Percentiles rank a stretch among this genome's conserved stretches.
Conservation (phyloP, 148 eudicot species). For the Rhododendron griersonianum region DNA sequence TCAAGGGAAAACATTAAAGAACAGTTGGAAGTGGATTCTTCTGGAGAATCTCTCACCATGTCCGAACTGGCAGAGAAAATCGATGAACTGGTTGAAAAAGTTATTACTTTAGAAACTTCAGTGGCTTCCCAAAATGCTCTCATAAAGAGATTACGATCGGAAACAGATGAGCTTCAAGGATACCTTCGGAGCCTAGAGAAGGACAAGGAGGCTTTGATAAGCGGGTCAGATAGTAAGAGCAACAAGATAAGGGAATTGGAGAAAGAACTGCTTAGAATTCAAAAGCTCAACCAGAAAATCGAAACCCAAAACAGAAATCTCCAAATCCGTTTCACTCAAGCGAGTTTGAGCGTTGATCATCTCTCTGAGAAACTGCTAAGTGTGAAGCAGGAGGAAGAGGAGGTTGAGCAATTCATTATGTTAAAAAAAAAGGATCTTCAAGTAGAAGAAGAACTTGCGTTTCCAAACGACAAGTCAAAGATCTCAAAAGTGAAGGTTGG, state of each 20-base stretch:
- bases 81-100: slow-evolving; percentile 62
- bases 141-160: slow-evolving; percentile 48
- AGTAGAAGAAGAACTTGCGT: neutral
- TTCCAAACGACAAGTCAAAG: neutral
- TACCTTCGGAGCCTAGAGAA: slow-evolving; percentile 46
- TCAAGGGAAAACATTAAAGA: slow-evolving; percentile 37
- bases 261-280: slow-evolving; percentile 45
- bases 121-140: slow-evolving; percentile 57
- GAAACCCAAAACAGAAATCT: slow-evolving; percentile 31
- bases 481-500: neutral
- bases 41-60: slow-evolving; percentile 40
- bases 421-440: slow-evolving; percentile 18
- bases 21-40: slow-evolving; percentile 23
- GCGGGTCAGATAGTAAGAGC: slow-evolving; percentile 24
- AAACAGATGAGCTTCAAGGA: slow-evolving; percentile 41
- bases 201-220: slow-evolving; percentile 38
- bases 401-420: slow-evolving; percentile 15
- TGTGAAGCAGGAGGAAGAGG: slow-evolving; percentile 47
- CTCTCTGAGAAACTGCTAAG: slow-evolving; percentile 49
- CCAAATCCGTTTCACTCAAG: slow-evolving; percentile 37
- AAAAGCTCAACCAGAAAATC: slow-evolving; percentile 34
- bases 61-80: slow-evolving; percentile 71
- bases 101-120: slow-evolving; percentile 48
- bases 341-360: slow-evolving; percentile 45
- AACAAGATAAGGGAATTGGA: slow-evolving; percentile 49